Evolutionary conservation across 805 yeast genomes (phyloP).

Genomic region (Wickerhamiella azyma): DNA sequence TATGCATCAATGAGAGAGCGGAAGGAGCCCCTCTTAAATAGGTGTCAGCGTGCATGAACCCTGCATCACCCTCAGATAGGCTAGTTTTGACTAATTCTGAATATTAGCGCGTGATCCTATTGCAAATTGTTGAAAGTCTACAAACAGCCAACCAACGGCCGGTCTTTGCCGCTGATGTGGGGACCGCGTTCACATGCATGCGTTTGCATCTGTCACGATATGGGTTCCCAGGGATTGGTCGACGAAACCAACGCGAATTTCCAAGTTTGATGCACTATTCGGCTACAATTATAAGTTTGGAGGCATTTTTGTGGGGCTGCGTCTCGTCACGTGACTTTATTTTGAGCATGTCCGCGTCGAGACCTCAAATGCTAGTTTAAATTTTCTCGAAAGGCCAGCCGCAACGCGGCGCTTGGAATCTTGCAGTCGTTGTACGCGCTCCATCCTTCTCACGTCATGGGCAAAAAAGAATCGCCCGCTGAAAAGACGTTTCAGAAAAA

Average conservation of each 20-base stretch:
- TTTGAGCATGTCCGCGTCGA: no score
- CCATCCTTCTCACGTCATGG: neutral
- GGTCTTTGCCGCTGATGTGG: no score
- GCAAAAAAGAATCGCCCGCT: slow-evolving; percentile 1
- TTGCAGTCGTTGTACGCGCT: neutral
- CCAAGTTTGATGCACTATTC: neutral
- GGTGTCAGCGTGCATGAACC: neutral
- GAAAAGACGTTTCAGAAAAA: slow-evolving; percentile 6
- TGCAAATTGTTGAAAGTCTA: no score
- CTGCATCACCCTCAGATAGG: no score
- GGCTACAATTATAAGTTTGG: neutral
- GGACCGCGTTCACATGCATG: no score
- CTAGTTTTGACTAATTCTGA: no score
- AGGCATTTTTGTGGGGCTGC: neutral
- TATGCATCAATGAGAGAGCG: neutral
- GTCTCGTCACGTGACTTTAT: slow-evolving; percentile 5
- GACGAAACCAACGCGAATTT: neutral
- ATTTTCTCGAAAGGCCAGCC: no score
- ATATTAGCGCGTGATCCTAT: no score
- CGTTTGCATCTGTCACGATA: neutral
- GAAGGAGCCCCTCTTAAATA: neutral
- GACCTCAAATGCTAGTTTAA: no score
- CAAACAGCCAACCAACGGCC: no score
- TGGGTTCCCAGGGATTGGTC: neutral
- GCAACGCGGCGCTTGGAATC: no score